Conservation (phyloP, 495 filamentous ascomycete species). For the Penicillium turbatum region DNA sequence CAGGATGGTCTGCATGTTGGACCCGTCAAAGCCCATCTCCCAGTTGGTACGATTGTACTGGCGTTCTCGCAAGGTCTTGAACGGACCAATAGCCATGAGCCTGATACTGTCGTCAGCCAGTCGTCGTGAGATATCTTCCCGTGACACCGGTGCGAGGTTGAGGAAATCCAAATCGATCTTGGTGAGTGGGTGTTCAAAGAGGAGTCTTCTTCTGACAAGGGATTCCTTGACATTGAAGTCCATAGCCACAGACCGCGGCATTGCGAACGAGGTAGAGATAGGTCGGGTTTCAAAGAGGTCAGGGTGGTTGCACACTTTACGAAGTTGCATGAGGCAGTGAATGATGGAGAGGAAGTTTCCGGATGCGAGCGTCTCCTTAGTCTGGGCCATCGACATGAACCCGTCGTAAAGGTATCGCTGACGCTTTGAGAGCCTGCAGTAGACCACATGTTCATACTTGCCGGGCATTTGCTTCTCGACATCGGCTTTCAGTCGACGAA, state of each 20-base stretch:
- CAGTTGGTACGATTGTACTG: slow-evolving; percentile 60
- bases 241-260: slow-evolving; percentile 75
- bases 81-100: slow-evolving; percentile 58
- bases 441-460: slow-evolving; percentile 95
- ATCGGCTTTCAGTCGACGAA: slow-evolving; percentile 91
- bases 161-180: slow-evolving; percentile 71
- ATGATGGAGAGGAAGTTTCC: slow-evolving; percentile 98
- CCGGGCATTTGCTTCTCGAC: slow-evolving; percentile 99
- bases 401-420: slow-evolving; percentile 95
- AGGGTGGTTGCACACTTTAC: slow-evolving; percentile 98
- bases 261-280: slow-evolving; percentile 96
- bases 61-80: slow-evolving; percentile 58
- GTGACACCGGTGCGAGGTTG: slow-evolving; percentile 70
- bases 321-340: slow-evolving; percentile 95
- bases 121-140: slow-evolving; percentile 61
- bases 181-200: slow-evolving; percentile 61
- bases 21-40: slow-evolving; percentile 55
- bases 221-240: slow-evolving; percentile 74
- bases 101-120: slow-evolving; percentile 58
- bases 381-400: slow-evolving; percentile 91
- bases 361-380: slow-evolving; percentile 80
- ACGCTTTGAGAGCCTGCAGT: slow-evolving; percentile 88
- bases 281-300: slow-evolving; percentile 96
- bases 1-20: slow-evolving; percentile 64
- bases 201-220: slow-evolving; percentile 61